These are phyloP conservation scores for Erythrobasidium hasegawianum DNA, from an alignment of 1,284 basidiomycete species.

Conservation along the genomic window DNA sequence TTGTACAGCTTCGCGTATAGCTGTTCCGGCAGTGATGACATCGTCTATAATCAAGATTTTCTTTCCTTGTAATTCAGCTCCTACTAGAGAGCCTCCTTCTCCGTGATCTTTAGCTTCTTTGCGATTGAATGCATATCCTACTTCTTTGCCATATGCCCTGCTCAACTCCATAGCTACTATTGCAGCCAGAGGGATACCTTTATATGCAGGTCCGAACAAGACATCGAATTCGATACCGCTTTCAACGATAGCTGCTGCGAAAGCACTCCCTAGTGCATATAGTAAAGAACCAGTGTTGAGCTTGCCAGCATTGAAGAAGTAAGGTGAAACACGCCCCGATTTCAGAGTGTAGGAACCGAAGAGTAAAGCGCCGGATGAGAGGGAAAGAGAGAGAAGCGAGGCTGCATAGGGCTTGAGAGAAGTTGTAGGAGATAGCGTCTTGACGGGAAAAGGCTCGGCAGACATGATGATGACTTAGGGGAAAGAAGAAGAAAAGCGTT, in stretches of 20 bases:
- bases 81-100: slow-evolving; percentile 91
- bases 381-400: slow-evolving; percentile 37
- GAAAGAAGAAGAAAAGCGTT: too few species aligned
- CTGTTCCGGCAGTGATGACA: slow-evolving; percentile 95
- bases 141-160: slow-evolving; percentile 56
- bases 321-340: slow-evolving; percentile 87
- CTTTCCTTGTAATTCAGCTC: slow-evolving; percentile 72
- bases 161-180: slow-evolving; percentile 72
- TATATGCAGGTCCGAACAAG: slow-evolving; percentile 96
- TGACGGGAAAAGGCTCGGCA: slow-evolving; percentile 27
- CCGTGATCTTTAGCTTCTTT: slow-evolving; percentile 97
- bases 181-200: slow-evolving; percentile 92
- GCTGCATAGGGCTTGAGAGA: slow-evolving; percentile 34
- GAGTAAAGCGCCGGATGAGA: slow-evolving; percentile 58
- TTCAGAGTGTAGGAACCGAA: slow-evolving; percentile 90
- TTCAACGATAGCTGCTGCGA: slow-evolving; percentile 69
- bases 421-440: slow-evolving; percentile 5
- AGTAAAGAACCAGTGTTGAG: slow-evolving; percentile 81
- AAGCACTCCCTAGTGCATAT: slow-evolving; percentile 74
- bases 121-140: slow-evolving; percentile 85
- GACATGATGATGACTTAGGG: slow-evolving; percentile 1
- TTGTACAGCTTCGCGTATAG: slow-evolving; percentile 74
- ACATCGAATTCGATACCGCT: slow-evolving; percentile 73
- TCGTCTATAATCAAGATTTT: slow-evolving; percentile 88
- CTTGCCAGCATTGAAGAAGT: slow-evolving; percentile 93